A percentile compares a stretch with the other conserved stretches of the same genome.
Conservation (phyloP, 208 protist species). For the Trypanosoma brucei region DNA sequence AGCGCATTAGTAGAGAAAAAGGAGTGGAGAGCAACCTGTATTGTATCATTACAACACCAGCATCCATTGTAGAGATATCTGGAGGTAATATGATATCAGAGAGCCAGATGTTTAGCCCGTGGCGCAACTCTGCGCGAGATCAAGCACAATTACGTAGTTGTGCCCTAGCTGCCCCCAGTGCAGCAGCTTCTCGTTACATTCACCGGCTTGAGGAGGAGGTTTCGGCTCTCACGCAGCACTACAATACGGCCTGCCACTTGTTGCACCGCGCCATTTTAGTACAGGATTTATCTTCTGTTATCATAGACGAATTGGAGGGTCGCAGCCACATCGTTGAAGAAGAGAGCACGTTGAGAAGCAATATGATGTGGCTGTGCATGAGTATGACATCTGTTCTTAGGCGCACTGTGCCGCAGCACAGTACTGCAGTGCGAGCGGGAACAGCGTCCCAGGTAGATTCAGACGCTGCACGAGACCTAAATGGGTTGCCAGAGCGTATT, state of each 20-base stretch:
- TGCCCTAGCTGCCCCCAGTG: slow-evolving; percentile 1
- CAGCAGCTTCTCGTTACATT: slow-evolving; percentile 20
- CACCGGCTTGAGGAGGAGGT: slow-evolving; percentile 32
- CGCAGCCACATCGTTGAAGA: slow-evolving; percentile 3
- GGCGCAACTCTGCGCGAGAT: background rate
- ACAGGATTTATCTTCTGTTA: slow-evolving; percentile 7
- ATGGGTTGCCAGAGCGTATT: background rate
- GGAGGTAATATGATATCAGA: background rate
- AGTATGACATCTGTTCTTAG: slow-evolving; percentile 1
- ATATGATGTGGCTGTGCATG: slow-evolving; percentile 4
- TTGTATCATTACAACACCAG: no score
- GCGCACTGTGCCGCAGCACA: slow-evolving; percentile 3
- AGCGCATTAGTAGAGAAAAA: no score
- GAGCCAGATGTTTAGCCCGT: background rate
- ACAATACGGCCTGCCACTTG: slow-evolving; percentile 14
- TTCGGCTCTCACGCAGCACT: slow-evolving; percentile 22
- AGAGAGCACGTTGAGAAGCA: slow-evolving; percentile 2
- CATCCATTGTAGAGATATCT: background rate
- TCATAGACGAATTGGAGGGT: slow-evolving; percentile 3
- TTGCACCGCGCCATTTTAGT: slow-evolving; percentile 15
- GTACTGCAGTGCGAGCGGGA: background rate
- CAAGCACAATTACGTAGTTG: background rate
- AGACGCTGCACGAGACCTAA: slow-evolving; percentile 7
- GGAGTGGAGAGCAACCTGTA: no score
- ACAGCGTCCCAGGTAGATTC: background rate